Evolutionary conservation across 1,284 basidiomycete genomes (phyloP), one percentile per base, ranked within the genome.

Genomic region (Puccinia horiana): DNA sequence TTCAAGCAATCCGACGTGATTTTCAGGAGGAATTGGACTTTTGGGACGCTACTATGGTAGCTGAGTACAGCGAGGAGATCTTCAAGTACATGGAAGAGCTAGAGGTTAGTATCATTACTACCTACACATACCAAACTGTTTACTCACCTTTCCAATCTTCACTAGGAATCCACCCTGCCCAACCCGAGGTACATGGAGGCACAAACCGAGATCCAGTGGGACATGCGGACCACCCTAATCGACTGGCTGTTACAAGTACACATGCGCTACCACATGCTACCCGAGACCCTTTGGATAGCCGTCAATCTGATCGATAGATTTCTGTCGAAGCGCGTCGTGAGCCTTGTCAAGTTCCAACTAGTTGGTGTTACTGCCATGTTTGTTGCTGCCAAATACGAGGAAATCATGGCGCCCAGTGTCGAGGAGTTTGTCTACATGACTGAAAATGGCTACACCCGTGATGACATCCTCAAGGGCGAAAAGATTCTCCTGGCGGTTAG

Each of bases 391-490:
- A 91, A 91, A 87, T 91, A 91, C 87, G 90, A 90, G 85, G 90
- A 90, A 86, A 87, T 81, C 26, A 81, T 81, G 80, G 80, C 80
- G 1, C 40, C 42, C 5, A 93, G 92, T 3, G 94, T 96, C 29
- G 94, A 97, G 44, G 94, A 97, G 87, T 98, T 97, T 85, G 94
- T 96, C 84, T 96, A 91, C 90, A 96, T 99, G 94, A 97, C 96
- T 42, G 95, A 98, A 87, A 92, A 92, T 83, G 95, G 93, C 0
- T 98, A 95, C 88, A 91, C 91, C 76, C 93, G 92, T 87, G 96
- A 98, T 83, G 96, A 99, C 88, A 96, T 99, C 86, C 90, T 99
- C 84, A 98, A 98, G 88, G 96, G 96, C 87, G 96, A 98, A 88
- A 92, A 94, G 70, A 98, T 99, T 87, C 92, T 99, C 85, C 89